phyloP scores from a whole-genome alignment of 345 rosid genomes.

The Aquilaria yunnanensis region DNA sequence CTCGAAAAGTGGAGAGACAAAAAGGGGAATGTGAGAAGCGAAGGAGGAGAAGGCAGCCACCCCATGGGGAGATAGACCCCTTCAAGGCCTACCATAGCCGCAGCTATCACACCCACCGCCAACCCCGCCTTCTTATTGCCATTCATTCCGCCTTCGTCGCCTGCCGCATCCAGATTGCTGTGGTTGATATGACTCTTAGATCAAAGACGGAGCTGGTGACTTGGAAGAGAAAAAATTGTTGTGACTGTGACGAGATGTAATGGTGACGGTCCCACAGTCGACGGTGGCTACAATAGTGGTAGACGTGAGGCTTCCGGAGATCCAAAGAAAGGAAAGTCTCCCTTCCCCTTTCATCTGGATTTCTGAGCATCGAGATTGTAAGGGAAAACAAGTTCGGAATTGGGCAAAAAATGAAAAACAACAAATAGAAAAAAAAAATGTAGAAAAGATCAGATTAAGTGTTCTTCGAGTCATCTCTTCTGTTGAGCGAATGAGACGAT shows the following conservation, averaged over 20 bases:
- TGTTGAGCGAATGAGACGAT: no score
- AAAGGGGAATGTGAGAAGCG: not conserved
- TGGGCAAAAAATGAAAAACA: no score
- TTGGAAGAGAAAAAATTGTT: not conserved
- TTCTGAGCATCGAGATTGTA: no score
- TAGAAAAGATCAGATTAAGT: no score
- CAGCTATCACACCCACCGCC: slow-evolving; percentile 37
- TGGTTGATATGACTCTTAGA: slow-evolving; percentile 25
- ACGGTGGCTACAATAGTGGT: slow-evolving; percentile 16
- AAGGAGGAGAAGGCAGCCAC: not conserved
- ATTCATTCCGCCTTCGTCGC: slow-evolving; percentile 21
- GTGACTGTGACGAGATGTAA: slow-evolving; percentile 9
- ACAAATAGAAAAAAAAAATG: no score
- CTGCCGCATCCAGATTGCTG: slow-evolving; percentile 22
- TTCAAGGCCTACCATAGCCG: slow-evolving; percentile 33
- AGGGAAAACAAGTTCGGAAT: no score
- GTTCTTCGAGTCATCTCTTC: no score
- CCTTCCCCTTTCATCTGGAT: no score
- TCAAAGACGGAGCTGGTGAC: slow-evolving; percentile 30
- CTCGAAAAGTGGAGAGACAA: not conserved
- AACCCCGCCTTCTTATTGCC: slow-evolving; percentile 54
- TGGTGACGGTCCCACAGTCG: slow-evolving; percentile 8
- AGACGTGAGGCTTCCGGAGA: slow-evolving; percentile 27
- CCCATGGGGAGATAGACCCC: slow-evolving; percentile 3
- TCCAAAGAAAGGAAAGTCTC: not conserved